Percentiles rank a stretch among this genome's conserved stretches.
Evolutionary conservation across 352 stramenopile species (phyloP).

Genomic region (Pythium dissotocum): DNA sequence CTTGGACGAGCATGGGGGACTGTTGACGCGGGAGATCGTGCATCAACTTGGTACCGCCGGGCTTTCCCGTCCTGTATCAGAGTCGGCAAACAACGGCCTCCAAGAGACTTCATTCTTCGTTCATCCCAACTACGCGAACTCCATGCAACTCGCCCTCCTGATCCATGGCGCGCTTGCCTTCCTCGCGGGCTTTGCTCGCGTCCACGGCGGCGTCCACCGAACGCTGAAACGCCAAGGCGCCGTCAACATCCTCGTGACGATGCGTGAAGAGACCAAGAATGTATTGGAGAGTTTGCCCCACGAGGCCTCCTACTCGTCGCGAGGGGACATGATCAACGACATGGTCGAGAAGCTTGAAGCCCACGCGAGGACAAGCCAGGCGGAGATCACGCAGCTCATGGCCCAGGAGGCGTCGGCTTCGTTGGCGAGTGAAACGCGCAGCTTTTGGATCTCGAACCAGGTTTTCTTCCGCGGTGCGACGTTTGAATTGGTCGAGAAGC

Average conservation of each 20-base stretch:
- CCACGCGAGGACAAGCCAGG: slow-evolving; percentile 2
- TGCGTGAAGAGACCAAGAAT: background rate
- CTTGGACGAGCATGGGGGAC: too few relatives aligned
- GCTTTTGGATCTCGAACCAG: slow-evolving; percentile 22
- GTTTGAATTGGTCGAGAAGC: slow-evolving; percentile 16
- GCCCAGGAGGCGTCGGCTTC: slow-evolving; percentile 8
- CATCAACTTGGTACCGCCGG: too few relatives aligned
- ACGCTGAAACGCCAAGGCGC: background rate
- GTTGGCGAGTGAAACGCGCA: background rate
- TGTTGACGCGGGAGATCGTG: too few relatives aligned
- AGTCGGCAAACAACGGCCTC: too few relatives aligned
- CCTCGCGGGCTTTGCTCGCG: too few relatives aligned
- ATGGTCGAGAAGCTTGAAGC: slow-evolving; percentile 17
- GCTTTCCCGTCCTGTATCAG: too few relatives aligned
- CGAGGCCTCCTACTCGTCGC: background rate
- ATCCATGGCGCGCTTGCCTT: too few relatives aligned
- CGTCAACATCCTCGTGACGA: slow-evolving; percentile 11
- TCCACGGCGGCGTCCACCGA: slow-evolving; percentile 12
- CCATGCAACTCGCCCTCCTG: too few relatives aligned
- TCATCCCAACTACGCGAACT: too few relatives aligned
- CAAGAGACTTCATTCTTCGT: too few relatives aligned
- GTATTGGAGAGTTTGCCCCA: too few relatives aligned
- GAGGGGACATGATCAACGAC: slow-evolving; percentile 18
- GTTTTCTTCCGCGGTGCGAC: slow-evolving; percentile 8
- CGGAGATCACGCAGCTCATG: slow-evolving; percentile 6